These are phyloP conservation scores for Candida germanica DNA, from an alignment of 805 yeast species.

Conservation along the genomic window DNA sequence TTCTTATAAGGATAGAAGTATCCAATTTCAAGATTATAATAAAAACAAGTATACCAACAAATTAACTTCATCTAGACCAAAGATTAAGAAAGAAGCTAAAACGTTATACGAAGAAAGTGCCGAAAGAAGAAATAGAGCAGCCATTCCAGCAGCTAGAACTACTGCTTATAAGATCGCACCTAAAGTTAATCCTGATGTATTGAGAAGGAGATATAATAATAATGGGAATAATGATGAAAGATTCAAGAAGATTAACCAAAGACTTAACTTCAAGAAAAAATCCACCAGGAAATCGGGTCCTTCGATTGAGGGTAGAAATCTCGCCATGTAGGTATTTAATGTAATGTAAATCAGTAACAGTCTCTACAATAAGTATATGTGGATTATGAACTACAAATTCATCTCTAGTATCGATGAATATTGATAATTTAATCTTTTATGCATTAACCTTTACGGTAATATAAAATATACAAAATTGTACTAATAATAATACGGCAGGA, in stretches of 20 bases:
- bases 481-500: slow-evolving; percentile 9
- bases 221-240: slow-evolving; percentile 61
- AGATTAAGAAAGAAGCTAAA: slow-evolving; percentile 38
- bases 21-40: slow-evolving; percentile 67
- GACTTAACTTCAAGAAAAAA: slow-evolving; percentile 49
- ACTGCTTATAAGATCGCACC: slow-evolving; percentile 92
- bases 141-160: slow-evolving; percentile 89
- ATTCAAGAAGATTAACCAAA: slow-evolving; percentile 72
- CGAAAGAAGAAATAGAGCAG: slow-evolving; percentile 88
- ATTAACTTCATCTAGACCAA: slow-evolving; percentile 28
- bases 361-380: too few relatives aligned
- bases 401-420: too few relatives aligned
- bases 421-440: slow-evolving; percentile 11
- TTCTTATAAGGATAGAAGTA: slow-evolving; percentile 83
- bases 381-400: too few relatives aligned
- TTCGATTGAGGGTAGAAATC: slow-evolving; percentile 71
- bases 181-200: slow-evolving; percentile 53
- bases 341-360: not conserved
- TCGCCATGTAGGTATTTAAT: slow-evolving; percentile 41
- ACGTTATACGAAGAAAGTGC: slow-evolving; percentile 86
- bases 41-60: slow-evolving; percentile 49
- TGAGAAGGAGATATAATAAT: slow-evolving; percentile 35
- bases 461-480: slow-evolving; percentile 13
- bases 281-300: slow-evolving; percentile 64
- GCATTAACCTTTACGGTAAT: slow-evolving; percentile 14